A percentile compares a stretch with the other conserved stretches of the same genome.
Evolutionary conservation across 805 yeast genomes (phyloP).

Genomic region (Yamadazyma insecticola): DNA sequence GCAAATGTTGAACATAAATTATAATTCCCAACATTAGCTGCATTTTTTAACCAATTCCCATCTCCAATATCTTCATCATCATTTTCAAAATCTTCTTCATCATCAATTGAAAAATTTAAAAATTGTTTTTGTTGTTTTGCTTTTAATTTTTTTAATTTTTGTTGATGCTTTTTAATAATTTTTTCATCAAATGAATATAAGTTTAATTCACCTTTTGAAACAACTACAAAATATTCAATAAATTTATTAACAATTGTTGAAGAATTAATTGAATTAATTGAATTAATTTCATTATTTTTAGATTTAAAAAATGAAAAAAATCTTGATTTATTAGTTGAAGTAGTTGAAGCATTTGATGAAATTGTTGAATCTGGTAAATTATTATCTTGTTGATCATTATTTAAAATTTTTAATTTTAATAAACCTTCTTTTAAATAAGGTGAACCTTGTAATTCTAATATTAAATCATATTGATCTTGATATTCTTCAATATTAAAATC

Average conservation of each 20-base stretch:
- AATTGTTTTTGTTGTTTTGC: slow-evolving; percentile 13
- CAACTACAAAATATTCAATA: slow-evolving; percentile 56
- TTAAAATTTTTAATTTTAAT: slow-evolving; percentile 37
- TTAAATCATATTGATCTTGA: slow-evolving; percentile 51
- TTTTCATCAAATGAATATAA: slow-evolving; percentile 52
- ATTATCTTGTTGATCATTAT: slow-evolving; percentile 35
- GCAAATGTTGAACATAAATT: slow-evolving; percentile 52
- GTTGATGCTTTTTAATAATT: slow-evolving; percentile 36
- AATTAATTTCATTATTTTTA: slow-evolving; percentile 1
- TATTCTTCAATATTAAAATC: slow-evolving; percentile 36
- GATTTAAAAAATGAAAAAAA: slow-evolving; percentile 25
- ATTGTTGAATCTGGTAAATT: slow-evolving; percentile 8
- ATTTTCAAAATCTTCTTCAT: slow-evolving; percentile 13
- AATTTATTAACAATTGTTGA: slow-evolving; percentile 23
- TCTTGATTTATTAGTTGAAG: slow-evolving; percentile 16
- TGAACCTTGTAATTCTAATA: slow-evolving; percentile 63
- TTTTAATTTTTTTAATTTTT: slow-evolving; percentile 19
- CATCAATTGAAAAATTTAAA: slow-evolving; percentile 7
- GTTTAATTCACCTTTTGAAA: slow-evolving; percentile 60
- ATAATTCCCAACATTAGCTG: slow-evolving; percentile 51
- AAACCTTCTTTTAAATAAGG: slow-evolving; percentile 79
- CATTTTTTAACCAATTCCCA: slow-evolving; percentile 67
- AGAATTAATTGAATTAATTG: not conserved
- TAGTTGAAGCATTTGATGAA: slow-evolving; percentile 9
- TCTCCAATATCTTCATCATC: slow-evolving; percentile 41